phyloP scores from a whole-genome alignment of 805 yeast genomes.

The Candida nanaspora region DNA sequence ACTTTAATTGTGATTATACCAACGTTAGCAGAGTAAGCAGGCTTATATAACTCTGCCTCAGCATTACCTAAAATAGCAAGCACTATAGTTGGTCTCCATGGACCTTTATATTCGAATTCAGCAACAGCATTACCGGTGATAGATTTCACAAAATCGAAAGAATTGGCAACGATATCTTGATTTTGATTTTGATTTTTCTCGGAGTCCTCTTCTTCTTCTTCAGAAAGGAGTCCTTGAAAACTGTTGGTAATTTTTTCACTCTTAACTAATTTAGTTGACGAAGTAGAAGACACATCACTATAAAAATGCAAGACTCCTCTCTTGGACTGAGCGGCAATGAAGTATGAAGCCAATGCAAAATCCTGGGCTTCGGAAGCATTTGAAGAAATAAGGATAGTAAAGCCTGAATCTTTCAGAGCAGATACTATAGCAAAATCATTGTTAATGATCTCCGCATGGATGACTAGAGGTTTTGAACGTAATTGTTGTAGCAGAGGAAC shows the following conservation, averaged over 20 bases:
- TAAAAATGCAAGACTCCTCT: slow-evolving; percentile 72
- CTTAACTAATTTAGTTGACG: slow-evolving; percentile 3
- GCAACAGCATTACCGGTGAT: slow-evolving; percentile 23
- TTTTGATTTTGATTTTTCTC: slow-evolving; percentile 5
- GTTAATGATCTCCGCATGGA: slow-evolving; percentile 51
- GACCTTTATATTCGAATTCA: slow-evolving; percentile 36
- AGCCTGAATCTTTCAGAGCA: slow-evolving; percentile 65
- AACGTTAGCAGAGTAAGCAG: slow-evolving; percentile 29
- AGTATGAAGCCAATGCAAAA: slow-evolving; percentile 51
- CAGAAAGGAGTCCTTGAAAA: slow-evolving; percentile 10
- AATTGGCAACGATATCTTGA: slow-evolving; percentile 21
- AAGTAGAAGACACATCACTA: slow-evolving; percentile 14
- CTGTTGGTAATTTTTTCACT: slow-evolving; percentile 3
- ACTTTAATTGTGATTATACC: slow-evolving; percentile 53
- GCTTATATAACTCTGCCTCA: slow-evolving; percentile 32
- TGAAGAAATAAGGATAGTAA: slow-evolving; percentile 63
- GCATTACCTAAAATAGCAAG: slow-evolving; percentile 61
- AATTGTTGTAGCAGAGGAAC: slow-evolving; percentile 50
- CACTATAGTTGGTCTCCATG: slow-evolving; percentile 36
- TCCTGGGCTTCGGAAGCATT: slow-evolving; percentile 43
- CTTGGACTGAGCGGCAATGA: slow-evolving; percentile 39
- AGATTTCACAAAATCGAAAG: slow-evolving; percentile 24
- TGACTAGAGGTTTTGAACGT: slow-evolving; percentile 37
- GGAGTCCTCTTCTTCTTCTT: slow-evolving; percentile 9
- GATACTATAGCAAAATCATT: slow-evolving; percentile 65